These are phyloP conservation scores for Debaryomycetaceae sp. DNA, from an alignment of 1,139 yeast genomes.

Conservation along the genomic window DNA sequence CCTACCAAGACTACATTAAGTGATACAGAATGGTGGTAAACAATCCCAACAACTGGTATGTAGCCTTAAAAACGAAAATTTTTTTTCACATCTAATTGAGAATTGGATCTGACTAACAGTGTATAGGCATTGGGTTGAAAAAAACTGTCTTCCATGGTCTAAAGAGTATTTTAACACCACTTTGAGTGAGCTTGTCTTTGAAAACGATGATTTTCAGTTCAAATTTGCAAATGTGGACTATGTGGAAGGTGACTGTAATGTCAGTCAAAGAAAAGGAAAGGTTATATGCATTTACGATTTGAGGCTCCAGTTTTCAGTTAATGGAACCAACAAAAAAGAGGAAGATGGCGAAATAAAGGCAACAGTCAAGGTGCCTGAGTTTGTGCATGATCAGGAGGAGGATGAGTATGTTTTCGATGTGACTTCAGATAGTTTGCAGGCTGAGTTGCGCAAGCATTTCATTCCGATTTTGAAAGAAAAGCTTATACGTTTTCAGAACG, in stretches of 20 bases:
- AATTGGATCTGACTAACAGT: background rate
- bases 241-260: slow-evolving; percentile 73
- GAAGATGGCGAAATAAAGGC: slow-evolving; percentile 30
- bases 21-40: slow-evolving; percentile 72
- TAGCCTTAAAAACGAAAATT: slow-evolving; percentile 9
- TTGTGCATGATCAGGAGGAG: slow-evolving; percentile 70
- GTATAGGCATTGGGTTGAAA: slow-evolving; percentile 80
- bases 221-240: slow-evolving; percentile 39
- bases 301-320: slow-evolving; percentile 47
- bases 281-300: slow-evolving; percentile 72
- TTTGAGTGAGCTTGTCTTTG: slow-evolving; percentile 34
- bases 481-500: slow-evolving; percentile 58
- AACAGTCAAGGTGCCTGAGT: slow-evolving; percentile 55
- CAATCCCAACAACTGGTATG: slow-evolving; percentile 80
- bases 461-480: slow-evolving; percentile 49
- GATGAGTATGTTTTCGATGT: slow-evolving; percentile 59
- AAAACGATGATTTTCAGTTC: slow-evolving; percentile 32
- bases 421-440: slow-evolving; percentile 33
- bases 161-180: slow-evolving; percentile 51
- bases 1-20: too few species aligned
- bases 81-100: background rate
- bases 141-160: slow-evolving; percentile 76
- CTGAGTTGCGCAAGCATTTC: slow-evolving; percentile 41
- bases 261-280: slow-evolving; percentile 77
- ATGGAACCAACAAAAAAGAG: slow-evolving; percentile 23